Base-by-base conservation (phyloP, 176 grass and related monocot species). In the Triticum turgidum region DNA sequence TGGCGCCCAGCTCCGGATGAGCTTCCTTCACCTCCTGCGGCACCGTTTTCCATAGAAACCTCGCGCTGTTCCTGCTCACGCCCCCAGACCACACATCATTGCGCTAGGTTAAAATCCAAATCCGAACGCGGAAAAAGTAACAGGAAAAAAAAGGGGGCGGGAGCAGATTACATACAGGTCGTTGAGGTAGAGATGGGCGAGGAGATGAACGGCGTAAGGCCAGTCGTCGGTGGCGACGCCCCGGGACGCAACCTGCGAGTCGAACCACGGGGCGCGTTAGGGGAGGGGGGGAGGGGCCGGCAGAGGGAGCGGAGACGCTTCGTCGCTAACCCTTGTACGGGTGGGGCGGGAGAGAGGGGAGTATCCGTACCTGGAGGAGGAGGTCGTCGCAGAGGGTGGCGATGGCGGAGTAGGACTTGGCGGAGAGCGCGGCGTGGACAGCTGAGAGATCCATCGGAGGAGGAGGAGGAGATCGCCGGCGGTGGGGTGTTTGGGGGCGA, bases 141-240 rank as follows among this genome's bases (percentile, higher is more conserved):
- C 7, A 54, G 32, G 21, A n/a, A 78, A 11, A 4, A 25, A 34
- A 41, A 25, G 37, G 34, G 5, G 4, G 42, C 0, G 14, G 63
- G 18, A 38, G 29, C 52, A 20, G 47, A 86, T 74, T 21, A 65
- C 86, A 13, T 78, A 99, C 97, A 91, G 87, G 83, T 96, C 97
- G 54, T 93, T 86, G 63, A 89, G 32, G 77, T 83, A 94, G 88
- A 99, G 79, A 61, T 99, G 97, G 27, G 85, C 89, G 20, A 96
- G 89, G 44, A 96, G 94, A 86, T 99, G 97, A 77, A 99, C 83
- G 2, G 90, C 80, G 90, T 91, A 99, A 22, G 97, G 97, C 97
- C 97, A 99, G 14, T 89, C 92, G 24, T 96, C 97, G 35, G 88
- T 87, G 83, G 72, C 35, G 66, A 74, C 78, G 44, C 97, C 90